Percentiles rank a stretch among this genome's conserved stretches.
phyloP scores from a whole-genome alignment of 164 flowering plant species.

The Annona cherimola region DNA sequence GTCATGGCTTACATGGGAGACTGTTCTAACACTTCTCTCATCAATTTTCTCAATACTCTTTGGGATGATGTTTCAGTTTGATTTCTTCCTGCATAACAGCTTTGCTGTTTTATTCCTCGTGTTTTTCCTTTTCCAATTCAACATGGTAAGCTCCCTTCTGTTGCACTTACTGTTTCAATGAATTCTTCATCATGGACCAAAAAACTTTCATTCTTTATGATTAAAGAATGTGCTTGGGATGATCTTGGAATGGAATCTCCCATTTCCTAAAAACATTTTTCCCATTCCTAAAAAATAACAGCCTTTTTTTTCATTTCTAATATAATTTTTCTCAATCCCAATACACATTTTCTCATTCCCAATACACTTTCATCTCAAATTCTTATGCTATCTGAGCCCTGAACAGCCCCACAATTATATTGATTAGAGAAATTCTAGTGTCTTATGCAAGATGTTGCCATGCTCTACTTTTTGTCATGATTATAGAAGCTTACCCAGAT shows the following conservation, averaged over 20 bases:
- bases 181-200: background rate
- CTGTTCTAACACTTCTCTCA: slow-evolving; percentile 50
- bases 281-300: no score
- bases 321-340: no score
- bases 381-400: no score
- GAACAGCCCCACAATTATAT: background rate
- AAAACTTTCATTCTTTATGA: background rate
- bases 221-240: slow-evolving; percentile 14
- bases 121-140: slow-evolving; percentile 86
- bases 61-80: slow-evolving; percentile 93
- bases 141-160: slow-evolving; percentile 59
- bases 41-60: slow-evolving; percentile 71
- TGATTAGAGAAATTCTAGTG: background rate
- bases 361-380: no score
- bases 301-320: no score
- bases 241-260: no score
- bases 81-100: slow-evolving; percentile 81
- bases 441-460: background rate
- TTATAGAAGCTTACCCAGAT: background rate
- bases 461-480: background rate
- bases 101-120: slow-evolving; percentile 69
- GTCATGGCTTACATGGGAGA: slow-evolving; percentile 96
- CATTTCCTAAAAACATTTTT: no score
- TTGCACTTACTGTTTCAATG: background rate
- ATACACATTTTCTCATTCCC: no score